phyloP scores from a whole-genome alignment of 768 basidiomycete species.

The Phylloporus arenicola region DNA sequence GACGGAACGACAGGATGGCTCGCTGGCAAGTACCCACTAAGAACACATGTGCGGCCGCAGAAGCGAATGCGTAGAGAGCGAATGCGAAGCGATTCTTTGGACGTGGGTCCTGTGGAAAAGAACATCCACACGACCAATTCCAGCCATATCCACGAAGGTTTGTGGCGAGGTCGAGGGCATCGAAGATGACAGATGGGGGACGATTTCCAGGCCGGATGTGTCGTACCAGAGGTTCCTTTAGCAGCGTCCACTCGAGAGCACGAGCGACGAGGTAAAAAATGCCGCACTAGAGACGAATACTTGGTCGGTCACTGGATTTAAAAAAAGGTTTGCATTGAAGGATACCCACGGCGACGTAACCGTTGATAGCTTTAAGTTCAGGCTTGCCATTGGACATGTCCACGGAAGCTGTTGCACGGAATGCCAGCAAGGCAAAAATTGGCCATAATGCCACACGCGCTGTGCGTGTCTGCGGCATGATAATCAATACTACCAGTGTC shows the following conservation, averaged over 20 bases:
- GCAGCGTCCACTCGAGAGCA: slow-evolving; percentile 17
- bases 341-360: slow-evolving; percentile 9
- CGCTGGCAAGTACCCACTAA: slow-evolving; percentile 45
- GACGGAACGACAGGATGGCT: slow-evolving; percentile 39
- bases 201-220: slow-evolving; percentile 5
- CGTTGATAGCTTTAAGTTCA: slow-evolving; percentile 1
- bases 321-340: not conserved
- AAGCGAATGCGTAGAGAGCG: slow-evolving; percentile 29
- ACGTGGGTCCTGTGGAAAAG: slow-evolving; percentile 36
- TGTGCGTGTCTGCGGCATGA: slow-evolving; percentile 40
- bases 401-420: slow-evolving; percentile 30
- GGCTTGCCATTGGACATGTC: slow-evolving; percentile 8
- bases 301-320: not conserved
- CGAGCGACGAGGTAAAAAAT: slow-evolving; percentile 11
- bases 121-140: slow-evolving; percentile 39
- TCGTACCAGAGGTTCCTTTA: slow-evolving; percentile 13
- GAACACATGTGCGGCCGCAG: slow-evolving; percentile 33
- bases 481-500: slow-evolving; percentile 43
- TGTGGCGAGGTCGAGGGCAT: slow-evolving; percentile 46
- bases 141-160: slow-evolving; percentile 28
- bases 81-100: slow-evolving; percentile 37
- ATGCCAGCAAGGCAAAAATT: slow-evolving; percentile 38
- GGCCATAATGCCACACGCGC: slow-evolving; percentile 46
- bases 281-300: slow-evolving; percentile 3
- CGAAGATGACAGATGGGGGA: slow-evolving; percentile 10